phyloP scores from a whole-genome alignment of 2,329 filamentous ascomycete species.

The Nemania sp. region DNA sequence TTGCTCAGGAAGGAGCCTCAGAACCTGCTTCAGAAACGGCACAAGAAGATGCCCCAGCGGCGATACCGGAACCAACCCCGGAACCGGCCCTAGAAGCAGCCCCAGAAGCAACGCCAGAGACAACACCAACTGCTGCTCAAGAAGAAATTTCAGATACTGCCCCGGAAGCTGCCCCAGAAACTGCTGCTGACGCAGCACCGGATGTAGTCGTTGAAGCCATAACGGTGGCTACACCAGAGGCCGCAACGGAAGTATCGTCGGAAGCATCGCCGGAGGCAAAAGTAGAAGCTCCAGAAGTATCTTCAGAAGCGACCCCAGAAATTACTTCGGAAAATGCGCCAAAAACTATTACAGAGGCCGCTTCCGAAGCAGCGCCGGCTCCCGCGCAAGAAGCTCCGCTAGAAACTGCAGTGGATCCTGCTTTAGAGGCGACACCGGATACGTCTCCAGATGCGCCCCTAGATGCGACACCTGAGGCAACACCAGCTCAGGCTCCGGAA shows the following conservation, averaged over 20 bases:
- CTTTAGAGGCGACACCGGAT: too few relatives aligned
- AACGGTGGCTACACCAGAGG: background rate
- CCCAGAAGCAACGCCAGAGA: background rate
- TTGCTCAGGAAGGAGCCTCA: background rate
- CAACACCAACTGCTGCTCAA: background rate
- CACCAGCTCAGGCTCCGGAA: background rate
- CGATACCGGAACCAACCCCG: background rate
- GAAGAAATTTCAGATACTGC: background rate
- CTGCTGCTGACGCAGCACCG: background rate
- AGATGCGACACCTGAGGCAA: background rate
- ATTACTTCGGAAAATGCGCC: background rate
- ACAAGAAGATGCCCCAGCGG: background rate
- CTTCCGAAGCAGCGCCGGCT: too few relatives aligned
- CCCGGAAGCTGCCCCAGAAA: too few relatives aligned
- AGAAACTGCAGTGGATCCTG: too few relatives aligned
- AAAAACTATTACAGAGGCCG: background rate
- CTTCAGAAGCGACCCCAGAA: background rate
- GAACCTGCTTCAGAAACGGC: background rate
- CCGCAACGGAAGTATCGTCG: background rate
- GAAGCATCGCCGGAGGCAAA: background rate
- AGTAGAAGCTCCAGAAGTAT: background rate
- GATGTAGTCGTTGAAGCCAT: background rate
- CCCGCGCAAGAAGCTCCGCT: too few relatives aligned
- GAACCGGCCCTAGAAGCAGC: background rate
- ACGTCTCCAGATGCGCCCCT: too few relatives aligned